Conservation (phyloP, 2,329 filamentous ascomycete species). For the Oidium heveae region DNA sequence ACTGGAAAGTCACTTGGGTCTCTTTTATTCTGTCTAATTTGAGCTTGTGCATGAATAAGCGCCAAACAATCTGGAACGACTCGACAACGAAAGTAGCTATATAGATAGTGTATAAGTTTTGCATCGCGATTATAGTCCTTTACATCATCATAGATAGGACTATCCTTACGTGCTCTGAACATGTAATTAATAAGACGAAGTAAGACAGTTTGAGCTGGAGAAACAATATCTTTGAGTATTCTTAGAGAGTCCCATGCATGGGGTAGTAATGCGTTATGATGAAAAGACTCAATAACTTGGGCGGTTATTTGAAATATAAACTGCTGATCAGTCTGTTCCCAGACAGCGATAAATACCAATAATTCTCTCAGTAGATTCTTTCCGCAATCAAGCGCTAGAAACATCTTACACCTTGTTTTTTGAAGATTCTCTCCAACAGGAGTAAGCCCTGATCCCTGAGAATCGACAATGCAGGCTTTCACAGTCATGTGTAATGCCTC, state of each 20-base stretch:
- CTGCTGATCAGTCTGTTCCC: slow-evolving; percentile 83
- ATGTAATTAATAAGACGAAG: slow-evolving; percentile 78
- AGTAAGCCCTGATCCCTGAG: slow-evolving; percentile 43
- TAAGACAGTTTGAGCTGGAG: slow-evolving; percentile 78
- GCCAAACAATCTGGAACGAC: slow-evolving; percentile 87
- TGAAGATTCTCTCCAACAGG: slow-evolving; percentile 58
- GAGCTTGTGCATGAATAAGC: slow-evolving; percentile 79
- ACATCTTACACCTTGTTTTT: slow-evolving; percentile 68
- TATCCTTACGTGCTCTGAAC: slow-evolving; percentile 35
- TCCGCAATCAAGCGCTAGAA: slow-evolving; percentile 73
- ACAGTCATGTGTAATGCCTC: slow-evolving; percentile 94
- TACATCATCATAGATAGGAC: slow-evolving; percentile 19
- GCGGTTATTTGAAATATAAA: slow-evolving; percentile 92
- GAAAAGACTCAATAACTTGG: slow-evolving; percentile 81
- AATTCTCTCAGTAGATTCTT: slow-evolving; percentile 74
- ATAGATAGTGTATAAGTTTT: slow-evolving; percentile 63
- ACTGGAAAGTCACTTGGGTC: slow-evolving; percentile 75
- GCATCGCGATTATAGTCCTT: slow-evolving; percentile 30
- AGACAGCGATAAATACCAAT: slow-evolving; percentile 87
- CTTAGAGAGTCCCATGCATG: slow-evolving; percentile 80
- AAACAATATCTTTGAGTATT: slow-evolving; percentile 89
- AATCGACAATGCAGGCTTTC: slow-evolving; percentile 78
- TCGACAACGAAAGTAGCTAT: slow-evolving; percentile 72
- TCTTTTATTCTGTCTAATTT: slow-evolving; percentile 53
- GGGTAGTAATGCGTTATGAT: slow-evolving; percentile 70